Evolutionary conservation across 352 stramenopile genomes (phyloP).

Genomic region (Peronospora belbahrii): DNA sequence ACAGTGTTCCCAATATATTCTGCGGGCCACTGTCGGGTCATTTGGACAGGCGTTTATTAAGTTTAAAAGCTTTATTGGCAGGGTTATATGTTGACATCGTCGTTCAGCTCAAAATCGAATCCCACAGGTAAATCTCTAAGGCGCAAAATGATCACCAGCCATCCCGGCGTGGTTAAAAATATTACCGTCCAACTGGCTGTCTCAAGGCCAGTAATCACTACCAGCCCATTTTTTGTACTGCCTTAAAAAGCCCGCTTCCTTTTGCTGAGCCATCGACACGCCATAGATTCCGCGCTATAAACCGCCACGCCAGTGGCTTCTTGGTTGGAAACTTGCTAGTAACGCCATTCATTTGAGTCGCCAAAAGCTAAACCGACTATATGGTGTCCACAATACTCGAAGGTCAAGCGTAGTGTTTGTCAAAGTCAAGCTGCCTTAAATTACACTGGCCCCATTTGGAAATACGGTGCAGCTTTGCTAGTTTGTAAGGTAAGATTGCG

Average conservation of each 20-base stretch:
- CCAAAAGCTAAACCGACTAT: slow-evolving; percentile 23
- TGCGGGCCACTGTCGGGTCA: not conserved
- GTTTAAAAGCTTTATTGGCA: not conserved
- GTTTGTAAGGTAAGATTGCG: slow-evolving; percentile 10
- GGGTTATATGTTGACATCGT: not conserved
- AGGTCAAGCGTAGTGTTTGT: slow-evolving; percentile 11
- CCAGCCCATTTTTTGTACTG: slow-evolving; percentile 6
- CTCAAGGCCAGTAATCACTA: not conserved
- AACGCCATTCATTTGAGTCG: slow-evolving; percentile 6
- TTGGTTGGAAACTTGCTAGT: slow-evolving; percentile 5
- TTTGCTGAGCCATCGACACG: not conserved
- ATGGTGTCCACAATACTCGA: slow-evolving; percentile 20
- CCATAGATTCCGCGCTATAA: slow-evolving; percentile 21
- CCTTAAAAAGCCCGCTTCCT: not conserved
- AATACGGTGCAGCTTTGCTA: slow-evolving; percentile 21
- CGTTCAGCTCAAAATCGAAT: slow-evolving; percentile 13
- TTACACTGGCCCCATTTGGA: slow-evolving; percentile 6
- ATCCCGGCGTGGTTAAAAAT: not conserved
- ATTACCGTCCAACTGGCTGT: not conserved
- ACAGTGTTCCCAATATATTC: slow-evolving; percentile 8
- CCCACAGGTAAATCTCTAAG: slow-evolving; percentile 17
- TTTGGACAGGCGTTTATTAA: slow-evolving; percentile 11
- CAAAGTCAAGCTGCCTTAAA: slow-evolving; percentile 5
- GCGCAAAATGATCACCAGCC: slow-evolving; percentile 13
- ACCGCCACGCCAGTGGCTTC: slow-evolving; percentile 8